phyloP scores from a whole-genome alignment of 2,329 filamentous ascomycete species.

The Talaromyces atroroseus region DNA sequence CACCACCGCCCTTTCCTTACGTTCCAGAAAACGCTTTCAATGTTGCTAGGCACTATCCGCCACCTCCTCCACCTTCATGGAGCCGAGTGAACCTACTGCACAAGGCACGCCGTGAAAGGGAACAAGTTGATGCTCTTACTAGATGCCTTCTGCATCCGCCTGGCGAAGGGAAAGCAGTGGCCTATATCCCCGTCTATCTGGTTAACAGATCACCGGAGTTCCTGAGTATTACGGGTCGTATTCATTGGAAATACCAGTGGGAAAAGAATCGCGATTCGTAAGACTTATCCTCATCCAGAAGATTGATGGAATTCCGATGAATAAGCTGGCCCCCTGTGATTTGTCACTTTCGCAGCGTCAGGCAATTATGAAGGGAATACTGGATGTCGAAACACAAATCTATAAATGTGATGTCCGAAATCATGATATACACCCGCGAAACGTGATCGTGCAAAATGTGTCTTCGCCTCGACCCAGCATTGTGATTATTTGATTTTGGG shows the following conservation, averaged over 20 bases:
- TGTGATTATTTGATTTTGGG: constrained; percentile 11
- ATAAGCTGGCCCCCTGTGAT: constrained; percentile 5
- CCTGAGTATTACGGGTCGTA: not conserved
- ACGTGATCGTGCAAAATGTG: constrained; percentile 8
- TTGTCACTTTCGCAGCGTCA: constrained; percentile 12
- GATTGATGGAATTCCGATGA: constrained; percentile 10
- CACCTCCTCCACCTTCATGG: not conserved
- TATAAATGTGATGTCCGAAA: constrained; percentile 13
- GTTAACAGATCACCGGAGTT: not conserved
- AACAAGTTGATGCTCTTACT: not conserved
- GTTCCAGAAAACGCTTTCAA: not conserved
- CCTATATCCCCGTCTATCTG: not conserved
- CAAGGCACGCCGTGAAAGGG: not conserved
- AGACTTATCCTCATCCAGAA: constrained; percentile 16
- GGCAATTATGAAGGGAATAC: constrained; percentile 13
- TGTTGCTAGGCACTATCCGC: not conserved
- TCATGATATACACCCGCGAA: constrained; percentile 15
- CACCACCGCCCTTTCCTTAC: not conserved
- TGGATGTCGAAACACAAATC: constrained; percentile 13
- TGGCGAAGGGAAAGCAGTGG: not conserved
- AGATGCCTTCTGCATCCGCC: not conserved
- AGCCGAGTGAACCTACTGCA: not conserved
- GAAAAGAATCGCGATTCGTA: constrained; percentile 12
- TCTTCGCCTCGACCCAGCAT: not conserved
- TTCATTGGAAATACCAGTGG: constrained; percentile 1